Evolutionary conservation across 768 basidiomycete species (phyloP), one percentile per base, ranked within the genome.

Genomic region (Suillus sp.): DNA sequence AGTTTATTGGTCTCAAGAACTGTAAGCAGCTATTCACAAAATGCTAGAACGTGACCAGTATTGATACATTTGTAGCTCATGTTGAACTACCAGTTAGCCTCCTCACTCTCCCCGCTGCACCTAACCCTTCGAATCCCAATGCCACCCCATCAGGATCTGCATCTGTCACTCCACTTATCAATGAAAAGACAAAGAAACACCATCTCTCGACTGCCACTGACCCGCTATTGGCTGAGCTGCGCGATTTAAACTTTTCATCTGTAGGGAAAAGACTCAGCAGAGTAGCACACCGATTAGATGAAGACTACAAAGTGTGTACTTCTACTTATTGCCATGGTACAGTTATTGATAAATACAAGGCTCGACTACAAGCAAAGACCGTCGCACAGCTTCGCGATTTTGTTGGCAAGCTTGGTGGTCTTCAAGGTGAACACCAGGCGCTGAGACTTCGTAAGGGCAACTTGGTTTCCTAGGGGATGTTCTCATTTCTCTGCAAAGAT

Each of bases 351-450:
- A 13, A 20, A 48, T 51, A 20, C 14, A 70, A 93, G 92, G 88
- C 90, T 53, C 86, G 92, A 62, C 85, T 93, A 61, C 88, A 95
- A 76, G 87, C 95, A 20, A 93, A 95, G 77, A 96, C 94, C 14
- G 91, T 96, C 20, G 86, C 91, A 13, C 93, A 99, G 75, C 80
- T 99, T 69, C 86, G 90, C 62, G 93, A 95, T 71, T 98, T 99
- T 76, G 97, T 99, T 22, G 95, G 96, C 14, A 95, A 93, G 72
- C 81, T 99, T 2, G 93, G 95, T 25, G 94, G 95, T 2, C 78
- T 99, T 66, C 94, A 98, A 77, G 86, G 85, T 20, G 96, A 99
- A 71, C 95, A 97, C 68, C 92, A 95, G 72, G 86, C 92, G 53
- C 75, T 99, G 65, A 81, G 91, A 66, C 80, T 99, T 58, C 96